Evolutionary conservation across 768 basidiomycete species (phyloP).

Genomic region (Dioszegia aurantiaca): DNA sequence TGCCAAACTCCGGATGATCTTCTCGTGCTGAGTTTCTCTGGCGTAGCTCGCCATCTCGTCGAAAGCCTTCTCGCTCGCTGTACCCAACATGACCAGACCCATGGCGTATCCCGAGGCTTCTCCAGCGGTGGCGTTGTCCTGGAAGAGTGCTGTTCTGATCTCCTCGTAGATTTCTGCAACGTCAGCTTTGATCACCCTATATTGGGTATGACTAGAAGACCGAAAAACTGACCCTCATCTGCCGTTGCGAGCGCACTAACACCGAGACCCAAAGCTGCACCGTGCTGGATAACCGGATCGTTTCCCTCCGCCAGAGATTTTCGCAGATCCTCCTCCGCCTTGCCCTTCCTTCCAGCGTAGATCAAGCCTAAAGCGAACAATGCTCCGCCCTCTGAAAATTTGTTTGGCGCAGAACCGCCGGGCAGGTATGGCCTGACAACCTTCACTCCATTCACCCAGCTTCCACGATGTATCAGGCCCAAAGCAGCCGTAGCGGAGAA

Average conservation of each 20-base stretch:
- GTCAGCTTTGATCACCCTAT: constrained; percentile 9
- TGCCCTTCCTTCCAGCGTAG: constrained; percentile 72
- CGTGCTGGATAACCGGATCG: constrained; percentile 87
- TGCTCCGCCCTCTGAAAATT: constrained; percentile 94
- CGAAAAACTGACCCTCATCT: constrained; percentile 58
- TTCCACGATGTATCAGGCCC: constrained; percentile 96
- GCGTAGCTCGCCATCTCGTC: constrained; percentile 97
- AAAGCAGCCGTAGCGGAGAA: constrained; percentile 96
- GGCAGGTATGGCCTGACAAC: constrained; percentile 94
- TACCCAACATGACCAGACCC: constrained; percentile 98
- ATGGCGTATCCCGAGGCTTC: constrained; percentile 96
- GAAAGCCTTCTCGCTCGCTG: constrained; percentile 70
- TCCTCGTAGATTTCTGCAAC: constrained; percentile 78
- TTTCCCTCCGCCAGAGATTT: constrained; percentile 58
- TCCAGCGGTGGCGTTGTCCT: constrained; percentile 90
- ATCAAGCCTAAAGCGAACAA: constrained; percentile 91
- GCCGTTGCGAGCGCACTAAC: constrained; percentile 91
- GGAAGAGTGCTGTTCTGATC: constrained; percentile 81
- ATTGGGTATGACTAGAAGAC: too few relatives aligned
- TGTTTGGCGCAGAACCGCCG: constrained; percentile 63
- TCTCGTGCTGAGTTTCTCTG: constrained; percentile 96
- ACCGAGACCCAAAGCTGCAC: constrained; percentile 94
- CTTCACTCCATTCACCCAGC: constrained; percentile 85
- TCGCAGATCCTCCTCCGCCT: constrained; percentile 76
- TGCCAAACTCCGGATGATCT: constrained; percentile 94